These are phyloP conservation scores for Favolaschia claudopus DNA, from an alignment of 768 basidiomycete genomes.

Conservation along the genomic window DNA sequence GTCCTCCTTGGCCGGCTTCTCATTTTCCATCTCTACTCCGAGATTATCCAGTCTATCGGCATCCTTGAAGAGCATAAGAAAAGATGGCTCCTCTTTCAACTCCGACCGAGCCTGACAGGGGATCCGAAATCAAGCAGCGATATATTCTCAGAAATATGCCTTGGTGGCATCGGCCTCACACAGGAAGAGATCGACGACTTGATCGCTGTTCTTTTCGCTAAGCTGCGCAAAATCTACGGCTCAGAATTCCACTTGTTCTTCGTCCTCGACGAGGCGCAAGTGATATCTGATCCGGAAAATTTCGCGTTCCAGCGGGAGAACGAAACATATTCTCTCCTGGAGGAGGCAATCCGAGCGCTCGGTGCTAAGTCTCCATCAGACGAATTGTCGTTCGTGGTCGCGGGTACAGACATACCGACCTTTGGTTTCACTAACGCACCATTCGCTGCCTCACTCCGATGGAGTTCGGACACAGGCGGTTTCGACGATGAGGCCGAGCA, in stretches of 20 bases:
- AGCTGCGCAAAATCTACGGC: constrained; percentile 1
- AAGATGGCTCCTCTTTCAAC: constrained; percentile 6
- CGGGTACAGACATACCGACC: too few relatives aligned
- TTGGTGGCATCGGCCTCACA: not conserved
- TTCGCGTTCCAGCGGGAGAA: not conserved
- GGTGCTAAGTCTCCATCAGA: not conserved
- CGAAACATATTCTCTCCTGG: not conserved
- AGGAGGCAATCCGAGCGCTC: not conserved
- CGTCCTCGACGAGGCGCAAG: constrained; percentile 7
- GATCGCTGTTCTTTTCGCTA: not conserved
- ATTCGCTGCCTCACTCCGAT: too few relatives aligned
- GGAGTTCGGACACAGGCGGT: too few relatives aligned
- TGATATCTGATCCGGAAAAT: not conserved
- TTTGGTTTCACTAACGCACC: too few relatives aligned
- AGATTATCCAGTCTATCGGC: not conserved
- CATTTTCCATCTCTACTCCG: too few relatives aligned
- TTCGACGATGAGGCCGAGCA: too few relatives aligned
- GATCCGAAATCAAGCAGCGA: not conserved
- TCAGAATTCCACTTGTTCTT: constrained; percentile 1
- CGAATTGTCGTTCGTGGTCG: not conserved
- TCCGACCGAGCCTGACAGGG: not conserved
- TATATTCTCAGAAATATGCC: not conserved
- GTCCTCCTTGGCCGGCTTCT: too few relatives aligned
- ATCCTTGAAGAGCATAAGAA: not conserved
- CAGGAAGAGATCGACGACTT: not conserved